phyloP scores from a whole-genome alignment of 2,329 filamentous ascomycete genomes.

The Neopestalotiopsis sp. region DNA sequence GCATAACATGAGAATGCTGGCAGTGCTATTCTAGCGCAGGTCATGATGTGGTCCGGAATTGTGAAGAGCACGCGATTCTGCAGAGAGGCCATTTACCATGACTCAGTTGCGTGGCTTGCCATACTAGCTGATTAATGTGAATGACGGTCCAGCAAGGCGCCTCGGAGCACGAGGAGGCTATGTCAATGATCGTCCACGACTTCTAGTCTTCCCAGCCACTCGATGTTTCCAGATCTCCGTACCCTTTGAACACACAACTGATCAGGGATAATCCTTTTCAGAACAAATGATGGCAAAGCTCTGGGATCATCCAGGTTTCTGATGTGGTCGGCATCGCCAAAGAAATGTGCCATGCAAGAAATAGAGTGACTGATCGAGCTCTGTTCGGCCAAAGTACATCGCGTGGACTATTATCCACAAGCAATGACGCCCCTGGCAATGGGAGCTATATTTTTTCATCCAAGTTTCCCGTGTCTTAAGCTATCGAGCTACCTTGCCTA shows the following conservation, averaged over 20 bases:
- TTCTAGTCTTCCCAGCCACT: neutral
- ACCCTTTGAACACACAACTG: neutral
- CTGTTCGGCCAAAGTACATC: no score
- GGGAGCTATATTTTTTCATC: no score
- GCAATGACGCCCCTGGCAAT: no score
- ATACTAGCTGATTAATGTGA: neutral
- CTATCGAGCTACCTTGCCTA: no score
- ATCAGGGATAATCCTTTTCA: neutral
- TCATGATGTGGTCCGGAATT: no score
- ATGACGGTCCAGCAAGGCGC: neutral
- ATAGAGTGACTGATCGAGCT: neutral
- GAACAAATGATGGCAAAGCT: neutral
- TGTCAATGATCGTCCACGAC: neutral
- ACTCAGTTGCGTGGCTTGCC: neutral
- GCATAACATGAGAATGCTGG: no score
- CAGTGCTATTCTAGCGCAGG: no score
- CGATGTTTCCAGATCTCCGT: neutral
- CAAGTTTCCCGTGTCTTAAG: no score
- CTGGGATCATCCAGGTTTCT: neutral
- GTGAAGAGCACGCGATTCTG: no score
- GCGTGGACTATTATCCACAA: no score
- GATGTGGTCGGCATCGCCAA: neutral
- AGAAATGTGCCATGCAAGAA: neutral
- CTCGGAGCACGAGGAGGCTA: neutral
- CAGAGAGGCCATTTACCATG: neutral